A percentile compares a stretch with the other conserved stretches of the same genome.
Evolutionary conservation across 257 asterid genomes (phyloP).

Genomic region (Nicotiana tabacum): DNA sequence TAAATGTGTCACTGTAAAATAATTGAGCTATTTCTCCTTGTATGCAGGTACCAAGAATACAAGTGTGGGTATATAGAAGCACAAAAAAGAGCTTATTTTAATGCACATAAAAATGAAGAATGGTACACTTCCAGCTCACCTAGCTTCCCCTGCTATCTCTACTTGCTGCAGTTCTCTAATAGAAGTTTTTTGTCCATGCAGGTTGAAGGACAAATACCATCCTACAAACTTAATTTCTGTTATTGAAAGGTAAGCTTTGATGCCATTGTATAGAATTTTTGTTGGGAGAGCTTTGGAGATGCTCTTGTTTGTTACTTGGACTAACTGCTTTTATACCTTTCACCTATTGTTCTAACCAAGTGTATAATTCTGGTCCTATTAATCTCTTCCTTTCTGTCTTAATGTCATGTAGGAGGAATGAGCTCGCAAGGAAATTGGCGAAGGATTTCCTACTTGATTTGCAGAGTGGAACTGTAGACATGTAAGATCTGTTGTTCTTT

Average conservation of each 20-base stretch:
- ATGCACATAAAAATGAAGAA: conserved; percentile 87
- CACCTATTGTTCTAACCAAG: not conserved
- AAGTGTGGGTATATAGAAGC: conserved; percentile 76
- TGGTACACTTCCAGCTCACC: conserved; percentile 44
- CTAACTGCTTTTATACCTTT: not conserved
- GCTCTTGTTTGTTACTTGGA: not conserved
- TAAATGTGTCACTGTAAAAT: not conserved
- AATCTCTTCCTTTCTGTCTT: conserved; percentile 3
- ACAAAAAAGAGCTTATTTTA: conserved; percentile 76
- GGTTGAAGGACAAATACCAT: conserved; percentile 97
- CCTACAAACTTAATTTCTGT: conserved; percentile 82
- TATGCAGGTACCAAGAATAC: conserved; percentile 89
- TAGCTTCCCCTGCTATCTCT: conserved; percentile 10
- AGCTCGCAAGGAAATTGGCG: conserved; percentile 65
- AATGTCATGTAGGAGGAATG: conserved; percentile 67
- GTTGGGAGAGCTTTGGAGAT: not conserved
- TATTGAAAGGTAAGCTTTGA: conserved; percentile 62
- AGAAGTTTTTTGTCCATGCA: conserved; percentile 28
- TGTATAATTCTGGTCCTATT: not conserved
- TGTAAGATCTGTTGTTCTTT: conserved; percentile 43
- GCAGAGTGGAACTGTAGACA: conserved; percentile 81
- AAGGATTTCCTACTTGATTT: conserved; percentile 83
- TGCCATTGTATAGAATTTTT: not conserved
- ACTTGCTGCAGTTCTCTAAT: conserved; percentile 9
- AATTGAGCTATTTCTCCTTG: conserved; percentile 4